These are phyloP conservation scores for Picochlorum costavermella DNA, from an alignment of 139 green algal species.

Conservation along the genomic window DNA sequence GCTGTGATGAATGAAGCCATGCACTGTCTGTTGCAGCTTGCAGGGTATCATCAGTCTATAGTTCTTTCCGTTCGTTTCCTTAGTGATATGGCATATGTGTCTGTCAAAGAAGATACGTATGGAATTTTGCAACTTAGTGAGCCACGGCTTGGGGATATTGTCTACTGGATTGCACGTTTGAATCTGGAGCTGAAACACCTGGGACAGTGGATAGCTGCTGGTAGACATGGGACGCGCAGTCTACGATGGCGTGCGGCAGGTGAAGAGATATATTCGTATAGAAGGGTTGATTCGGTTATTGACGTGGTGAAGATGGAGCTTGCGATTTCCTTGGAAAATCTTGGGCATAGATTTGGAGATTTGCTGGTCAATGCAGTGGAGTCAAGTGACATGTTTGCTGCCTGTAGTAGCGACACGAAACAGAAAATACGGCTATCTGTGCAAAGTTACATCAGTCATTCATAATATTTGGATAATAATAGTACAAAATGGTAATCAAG, in stretches of 20 bases:
- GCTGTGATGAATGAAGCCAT: constrained; percentile 7
- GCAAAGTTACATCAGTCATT: too few species aligned
- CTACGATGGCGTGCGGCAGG: constrained; percentile 17
- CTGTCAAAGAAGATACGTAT: constrained; percentile 20
- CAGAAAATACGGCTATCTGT: too few species aligned
- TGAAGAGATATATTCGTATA: constrained; percentile 1
- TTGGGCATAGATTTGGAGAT: not conserved
- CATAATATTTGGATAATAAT: not conserved
- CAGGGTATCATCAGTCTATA: constrained; percentile 1
- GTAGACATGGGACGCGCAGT: constrained; percentile 9
- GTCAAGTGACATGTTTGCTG: not conserved
- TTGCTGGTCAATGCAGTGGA: not conserved
- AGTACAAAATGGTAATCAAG: not conserved
- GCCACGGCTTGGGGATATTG: constrained; percentile 11
- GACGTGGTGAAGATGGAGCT: constrained; percentile 5
- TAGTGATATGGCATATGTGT: constrained; percentile 7
- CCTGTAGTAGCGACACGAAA: too few species aligned
- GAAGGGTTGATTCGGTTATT: not conserved
- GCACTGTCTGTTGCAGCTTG: constrained; percentile 3
- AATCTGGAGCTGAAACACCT: not conserved
- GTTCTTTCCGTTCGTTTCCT: constrained; percentile 11
- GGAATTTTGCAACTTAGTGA: constrained; percentile 26
- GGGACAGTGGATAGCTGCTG: not conserved
- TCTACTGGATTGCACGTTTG: constrained; percentile 2
- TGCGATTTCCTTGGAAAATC: not conserved